A percentile compares a stretch with the other conserved stretches of the same genome.
Evolutionary conservation across 2,329 filamentous ascomycete species (phyloP).

Genomic region (Lachnellula hyalina): DNA sequence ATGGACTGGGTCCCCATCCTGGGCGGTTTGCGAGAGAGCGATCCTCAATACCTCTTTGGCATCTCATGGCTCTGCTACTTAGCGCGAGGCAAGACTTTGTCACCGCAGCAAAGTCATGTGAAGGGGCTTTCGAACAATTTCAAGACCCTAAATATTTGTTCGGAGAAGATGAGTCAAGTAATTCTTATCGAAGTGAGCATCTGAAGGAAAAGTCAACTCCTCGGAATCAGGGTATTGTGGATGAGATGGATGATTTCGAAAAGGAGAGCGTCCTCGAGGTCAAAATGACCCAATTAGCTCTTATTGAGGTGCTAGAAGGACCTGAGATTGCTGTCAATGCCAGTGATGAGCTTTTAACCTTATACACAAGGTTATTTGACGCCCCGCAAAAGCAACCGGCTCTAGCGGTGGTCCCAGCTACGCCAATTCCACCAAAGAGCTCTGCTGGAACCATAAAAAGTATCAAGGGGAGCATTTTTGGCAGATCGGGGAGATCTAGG

Average conservation of each 20-base stretch:
- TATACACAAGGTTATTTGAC: constrained; percentile 79
- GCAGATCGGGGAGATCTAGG: constrained; percentile 44
- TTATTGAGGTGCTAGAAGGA: constrained; percentile 79
- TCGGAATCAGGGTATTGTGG: constrained; percentile 51
- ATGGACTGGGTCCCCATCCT: constrained; percentile 31
- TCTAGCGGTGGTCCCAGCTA: constrained; percentile 29
- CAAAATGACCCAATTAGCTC: constrained; percentile 86
- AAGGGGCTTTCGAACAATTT: constrained; percentile 88
- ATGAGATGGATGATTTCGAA: constrained; percentile 77
- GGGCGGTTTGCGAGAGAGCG: constrained; percentile 47
- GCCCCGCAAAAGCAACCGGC: constrained; percentile 41
- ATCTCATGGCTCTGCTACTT: constrained; percentile 78
- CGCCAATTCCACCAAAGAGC: constrained; percentile 54
- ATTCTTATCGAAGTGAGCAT: constrained; percentile 58
- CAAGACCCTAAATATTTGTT: constrained; percentile 66
- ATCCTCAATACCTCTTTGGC: constrained; percentile 76
- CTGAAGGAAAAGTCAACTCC: constrained; percentile 43
- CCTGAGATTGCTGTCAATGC: constrained; percentile 82
- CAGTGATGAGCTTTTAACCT: constrained; percentile 73
- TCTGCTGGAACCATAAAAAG: constrained; percentile 66
- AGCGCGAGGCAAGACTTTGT: constrained; percentile 82
- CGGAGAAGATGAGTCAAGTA: constrained; percentile 49
- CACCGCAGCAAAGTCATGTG: constrained; percentile 76
- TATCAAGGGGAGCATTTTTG: constrained; percentile 72
- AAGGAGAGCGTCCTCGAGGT: constrained; percentile 87